Evolutionary conservation across 1,284 basidiomycete species (phyloP).

Genomic region (Austroboletus novae-zelandiae): DNA sequence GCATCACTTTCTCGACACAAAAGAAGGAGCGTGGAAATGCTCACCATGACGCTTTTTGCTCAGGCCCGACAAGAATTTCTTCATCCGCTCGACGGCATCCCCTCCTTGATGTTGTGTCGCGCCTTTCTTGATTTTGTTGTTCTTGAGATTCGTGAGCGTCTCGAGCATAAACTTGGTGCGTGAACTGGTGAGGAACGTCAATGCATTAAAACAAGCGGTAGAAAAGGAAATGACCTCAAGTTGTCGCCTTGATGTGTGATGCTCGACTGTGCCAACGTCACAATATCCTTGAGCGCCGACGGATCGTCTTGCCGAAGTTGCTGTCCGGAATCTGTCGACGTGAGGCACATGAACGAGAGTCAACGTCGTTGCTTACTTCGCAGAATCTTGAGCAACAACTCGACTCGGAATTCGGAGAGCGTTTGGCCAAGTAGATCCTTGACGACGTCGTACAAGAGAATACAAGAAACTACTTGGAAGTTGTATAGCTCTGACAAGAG

Average conservation of each 20-base stretch:
- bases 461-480: constrained; percentile 87
- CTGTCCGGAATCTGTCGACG: constrained; percentile 68
- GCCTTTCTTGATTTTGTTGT: constrained; percentile 78
- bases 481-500: constrained; percentile 94
- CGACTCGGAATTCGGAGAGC: constrained; percentile 79
- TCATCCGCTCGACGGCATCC: constrained; percentile 80
- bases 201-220: background rate
- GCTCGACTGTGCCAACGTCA: constrained; percentile 79
- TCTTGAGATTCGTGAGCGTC: constrained; percentile 85
- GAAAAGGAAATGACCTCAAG: constrained; percentile 48
- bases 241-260: constrained; percentile 53
- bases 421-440: constrained; percentile 68
- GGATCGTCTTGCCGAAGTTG: constrained; percentile 89
- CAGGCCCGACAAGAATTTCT: constrained; percentile 76
- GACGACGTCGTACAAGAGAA: constrained; percentile 89
- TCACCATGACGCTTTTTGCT: constrained; percentile 75
- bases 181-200: constrained; percentile 50
- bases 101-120: constrained; percentile 59
- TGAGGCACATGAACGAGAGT: constrained; percentile 5
- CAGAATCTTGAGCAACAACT: constrained; percentile 84
- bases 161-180: constrained; percentile 92
- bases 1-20: background rate
- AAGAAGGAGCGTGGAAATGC: constrained; percentile 7
- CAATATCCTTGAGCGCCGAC: constrained; percentile 80
- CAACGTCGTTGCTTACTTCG: constrained; percentile 52